A percentile compares a stretch with the other conserved stretches of the same genome.
phyloP scores from a whole-genome alignment of 345 rosid genomes.

The Acer campestre region DNA sequence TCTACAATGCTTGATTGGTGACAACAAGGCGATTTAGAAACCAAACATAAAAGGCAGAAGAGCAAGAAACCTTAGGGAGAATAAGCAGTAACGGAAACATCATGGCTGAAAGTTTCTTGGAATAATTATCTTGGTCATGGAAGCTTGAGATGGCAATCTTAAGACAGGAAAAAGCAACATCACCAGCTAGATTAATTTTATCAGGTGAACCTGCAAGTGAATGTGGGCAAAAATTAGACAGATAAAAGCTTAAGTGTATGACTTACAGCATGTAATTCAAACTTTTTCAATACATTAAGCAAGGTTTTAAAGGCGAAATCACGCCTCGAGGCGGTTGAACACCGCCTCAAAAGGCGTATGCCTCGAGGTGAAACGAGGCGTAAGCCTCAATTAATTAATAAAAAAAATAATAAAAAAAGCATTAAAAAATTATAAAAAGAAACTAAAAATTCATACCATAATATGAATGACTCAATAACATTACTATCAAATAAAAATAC shows the following conservation, averaged over 20 bases:
- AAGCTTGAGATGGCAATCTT: slow-evolving; percentile 52
- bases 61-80: slow-evolving; percentile 62
- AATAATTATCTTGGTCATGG: slow-evolving; percentile 40
- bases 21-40: slow-evolving; percentile 6
- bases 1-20: background rate
- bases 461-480: too few relatives aligned
- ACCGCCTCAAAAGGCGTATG: too few relatives aligned
- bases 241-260: background rate
- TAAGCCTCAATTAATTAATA: too few relatives aligned
- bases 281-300: background rate
- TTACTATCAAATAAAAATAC: too few relatives aligned
- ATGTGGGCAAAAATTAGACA: slow-evolving; percentile 14
- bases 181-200: slow-evolving; percentile 47
- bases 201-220: slow-evolving; percentile 59
- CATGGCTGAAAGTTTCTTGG: slow-evolving; percentile 63
- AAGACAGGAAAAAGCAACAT: slow-evolving; percentile 57
- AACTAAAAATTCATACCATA: too few relatives aligned
- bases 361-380: too few relatives aligned
- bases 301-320: too few relatives aligned
- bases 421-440: too few relatives aligned
- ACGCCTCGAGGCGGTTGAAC: too few relatives aligned
- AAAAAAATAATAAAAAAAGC: too few relatives aligned
- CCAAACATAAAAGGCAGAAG: background rate
- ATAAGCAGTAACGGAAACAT: slow-evolving; percentile 75
- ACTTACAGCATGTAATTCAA: slow-evolving; percentile 3